These are phyloP conservation scores for Wickerhamomyces queroliae DNA, from an alignment of 805 yeast species.

Conservation along the genomic window DNA sequence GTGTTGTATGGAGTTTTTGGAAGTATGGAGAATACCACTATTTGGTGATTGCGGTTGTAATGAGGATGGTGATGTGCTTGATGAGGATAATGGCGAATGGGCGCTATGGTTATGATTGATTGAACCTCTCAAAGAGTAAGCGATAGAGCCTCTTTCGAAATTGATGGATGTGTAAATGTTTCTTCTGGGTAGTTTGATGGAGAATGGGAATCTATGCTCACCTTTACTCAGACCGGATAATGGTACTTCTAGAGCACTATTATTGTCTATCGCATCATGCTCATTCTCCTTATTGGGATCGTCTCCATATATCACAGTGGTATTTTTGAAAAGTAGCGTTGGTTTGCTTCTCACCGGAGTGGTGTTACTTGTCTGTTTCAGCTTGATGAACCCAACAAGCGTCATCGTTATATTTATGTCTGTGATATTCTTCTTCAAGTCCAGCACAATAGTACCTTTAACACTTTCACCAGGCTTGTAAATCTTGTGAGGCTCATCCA, in stretches of 20 bases:
- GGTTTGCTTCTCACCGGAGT: constrained; percentile 48
- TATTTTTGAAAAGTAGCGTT: constrained; percentile 50
- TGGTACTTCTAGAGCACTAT: constrained; percentile 8
- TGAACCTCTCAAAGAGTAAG: constrained; percentile 52
- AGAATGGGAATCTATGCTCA: constrained; percentile 83
- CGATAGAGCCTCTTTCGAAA: constrained; percentile 82
- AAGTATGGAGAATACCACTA: constrained; percentile 2
- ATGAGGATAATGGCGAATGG: constrained; percentile 11
- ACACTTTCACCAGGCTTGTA: constrained; percentile 81
- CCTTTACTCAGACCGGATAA: constrained; percentile 61
- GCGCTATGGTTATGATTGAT: constrained; percentile 19
- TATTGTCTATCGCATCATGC: constrained; percentile 1
- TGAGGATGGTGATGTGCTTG: constrained; percentile 16
- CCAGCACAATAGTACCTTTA: constrained; percentile 55
- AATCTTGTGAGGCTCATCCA: constrained; percentile 69
- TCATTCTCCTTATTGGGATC: constrained; percentile 14
- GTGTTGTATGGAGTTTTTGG: constrained; percentile 28
- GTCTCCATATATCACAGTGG: constrained; percentile 52
- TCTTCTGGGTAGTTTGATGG: constrained; percentile 71
- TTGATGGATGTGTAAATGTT: constrained; percentile 69
- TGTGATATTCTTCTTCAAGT: constrained; percentile 47
- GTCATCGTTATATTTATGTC: constrained; percentile 49
- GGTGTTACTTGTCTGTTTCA: constrained; percentile 43
- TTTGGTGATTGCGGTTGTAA: constrained; percentile 14
- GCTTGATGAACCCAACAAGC: constrained; percentile 50